Evolutionary conservation across 495 filamentous ascomycete species (phyloP), one percentile per base, ranked within the genome.

Genomic region (Baudoinia panamericana): DNA sequence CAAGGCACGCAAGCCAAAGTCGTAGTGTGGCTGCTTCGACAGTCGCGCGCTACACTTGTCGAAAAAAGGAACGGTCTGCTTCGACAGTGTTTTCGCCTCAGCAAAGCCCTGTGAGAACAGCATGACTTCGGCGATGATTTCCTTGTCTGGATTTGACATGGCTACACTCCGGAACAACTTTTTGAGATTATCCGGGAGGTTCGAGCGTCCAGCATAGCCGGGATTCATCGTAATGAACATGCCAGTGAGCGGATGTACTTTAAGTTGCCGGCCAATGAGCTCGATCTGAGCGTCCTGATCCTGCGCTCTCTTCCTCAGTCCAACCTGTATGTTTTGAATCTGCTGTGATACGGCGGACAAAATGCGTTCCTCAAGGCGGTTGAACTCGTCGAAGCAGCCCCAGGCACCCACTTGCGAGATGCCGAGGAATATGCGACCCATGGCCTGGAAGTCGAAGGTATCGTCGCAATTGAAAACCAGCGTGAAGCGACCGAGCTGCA

Each of bases 221-320:
- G 90, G 90, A 63, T 99, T 99, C 90, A 99, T 99, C 23, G 90
- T 99, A 61, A 99, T 96, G 67, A 99, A 99, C 57, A 99, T 93
- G 52, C 88, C 88, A 32, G 90, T 96, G 54, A 93, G 90, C 32
- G 71, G 67, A 55, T 93, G 87, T 46, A 99, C 87, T 25, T 65
- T 68, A 21, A 99, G 71, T 41, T 84, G 81, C 42, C 92, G 77
- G 30, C 92, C 87, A 29, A 93, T 82, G 10, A 99, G 65, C 56
- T 99, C 90, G 54, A 96, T 94, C 53, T 93, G 77, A 6, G 84
- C 64, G 52, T 82, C 82, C 3, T 76, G 72, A 47, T 92, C 81
- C 17, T 80, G 74, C 25, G 69, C 76, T 20, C 75, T 76, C 56
- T 82, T 82, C 56, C 82, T 83, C 35, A 99, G 67, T 44, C 90